phyloP scores from a whole-genome alignment of 2,329 filamentous ascomycete species.

The Venturia carpophila region DNA sequence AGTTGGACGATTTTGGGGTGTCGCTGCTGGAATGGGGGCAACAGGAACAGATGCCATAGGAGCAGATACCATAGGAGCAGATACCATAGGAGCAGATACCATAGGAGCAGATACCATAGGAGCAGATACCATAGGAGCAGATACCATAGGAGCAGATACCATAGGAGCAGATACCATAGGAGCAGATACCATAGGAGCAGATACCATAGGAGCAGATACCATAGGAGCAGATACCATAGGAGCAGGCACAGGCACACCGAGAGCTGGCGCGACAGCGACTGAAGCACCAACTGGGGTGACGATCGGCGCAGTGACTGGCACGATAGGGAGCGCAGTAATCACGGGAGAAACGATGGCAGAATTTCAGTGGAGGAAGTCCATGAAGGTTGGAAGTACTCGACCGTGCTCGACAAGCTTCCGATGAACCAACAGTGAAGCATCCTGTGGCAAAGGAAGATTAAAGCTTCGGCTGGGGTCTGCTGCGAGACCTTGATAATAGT shows the following conservation, averaged over 20 bases:
- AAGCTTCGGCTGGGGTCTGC: not conserved
- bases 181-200: not conserved
- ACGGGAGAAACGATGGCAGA: not conserved
- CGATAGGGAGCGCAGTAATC: not conserved
- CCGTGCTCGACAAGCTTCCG: not conserved
- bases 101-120: not conserved
- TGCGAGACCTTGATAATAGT: not conserved
- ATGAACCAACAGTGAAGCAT: not conserved
- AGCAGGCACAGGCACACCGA: not conserved
- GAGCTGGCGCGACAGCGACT: not conserved
- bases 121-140: not conserved
- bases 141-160: not conserved
- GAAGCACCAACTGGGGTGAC: not conserved
- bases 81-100: not conserved
- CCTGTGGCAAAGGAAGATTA: not conserved
- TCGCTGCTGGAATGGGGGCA: not conserved
- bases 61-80: not conserved
- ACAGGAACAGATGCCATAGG: too few species aligned
- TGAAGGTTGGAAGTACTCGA: not conserved
- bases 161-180: not conserved
- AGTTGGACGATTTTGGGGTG: not conserved
- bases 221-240: not conserved
- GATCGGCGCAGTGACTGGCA: not conserved
- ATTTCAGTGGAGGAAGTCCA: not conserved
- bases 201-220: not conserved